Conservation (phyloP, 2,329 filamentous ascomycete species). For the Penicillium sclerotiorum region DNA sequence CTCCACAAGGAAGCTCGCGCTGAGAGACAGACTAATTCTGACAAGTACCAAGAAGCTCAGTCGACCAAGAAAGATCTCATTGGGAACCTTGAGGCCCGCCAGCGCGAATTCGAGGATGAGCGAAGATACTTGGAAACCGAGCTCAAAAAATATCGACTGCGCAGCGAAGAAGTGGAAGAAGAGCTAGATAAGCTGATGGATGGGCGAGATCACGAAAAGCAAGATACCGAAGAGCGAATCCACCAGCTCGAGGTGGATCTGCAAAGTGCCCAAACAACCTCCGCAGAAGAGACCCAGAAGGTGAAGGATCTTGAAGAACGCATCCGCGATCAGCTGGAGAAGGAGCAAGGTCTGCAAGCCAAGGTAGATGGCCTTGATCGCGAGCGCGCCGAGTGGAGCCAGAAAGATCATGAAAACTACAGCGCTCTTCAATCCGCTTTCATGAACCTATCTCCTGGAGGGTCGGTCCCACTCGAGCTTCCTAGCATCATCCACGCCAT, state of each 20-base stretch:
- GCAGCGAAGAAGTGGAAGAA: slow-evolving; percentile 86
- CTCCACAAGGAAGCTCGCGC: slow-evolving; percentile 71
- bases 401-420: slow-evolving; percentile 56
- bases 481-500: slow-evolving; percentile 63
- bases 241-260: slow-evolving; percentile 72
- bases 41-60: slow-evolving; percentile 78
- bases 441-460: slow-evolving; percentile 58
- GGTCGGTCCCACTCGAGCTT: slow-evolving; percentile 58
- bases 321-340: slow-evolving; percentile 59
- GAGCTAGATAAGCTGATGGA: slow-evolving; percentile 84
- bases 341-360: slow-evolving; percentile 38
- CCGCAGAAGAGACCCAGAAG: slow-evolving; percentile 47
- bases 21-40: slow-evolving; percentile 61
- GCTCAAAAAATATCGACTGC: slow-evolving; percentile 72
- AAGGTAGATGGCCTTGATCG: slow-evolving; percentile 54
- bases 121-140: slow-evolving; percentile 81
- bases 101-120: slow-evolving; percentile 84
- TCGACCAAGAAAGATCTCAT: slow-evolving; percentile 93
- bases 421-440: slow-evolving; percentile 62
- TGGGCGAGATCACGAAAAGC: slow-evolving; percentile 79
- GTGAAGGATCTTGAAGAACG: slow-evolving; percentile 56
- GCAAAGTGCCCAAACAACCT: slow-evolving; percentile 57
- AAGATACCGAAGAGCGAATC: slow-evolving; percentile 68
- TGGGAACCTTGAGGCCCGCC: slow-evolving; percentile 89
- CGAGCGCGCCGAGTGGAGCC: slow-evolving; percentile 55